Conservation (phyloP, 805 yeast species). For the Cyberlindnera maritima region DNA sequence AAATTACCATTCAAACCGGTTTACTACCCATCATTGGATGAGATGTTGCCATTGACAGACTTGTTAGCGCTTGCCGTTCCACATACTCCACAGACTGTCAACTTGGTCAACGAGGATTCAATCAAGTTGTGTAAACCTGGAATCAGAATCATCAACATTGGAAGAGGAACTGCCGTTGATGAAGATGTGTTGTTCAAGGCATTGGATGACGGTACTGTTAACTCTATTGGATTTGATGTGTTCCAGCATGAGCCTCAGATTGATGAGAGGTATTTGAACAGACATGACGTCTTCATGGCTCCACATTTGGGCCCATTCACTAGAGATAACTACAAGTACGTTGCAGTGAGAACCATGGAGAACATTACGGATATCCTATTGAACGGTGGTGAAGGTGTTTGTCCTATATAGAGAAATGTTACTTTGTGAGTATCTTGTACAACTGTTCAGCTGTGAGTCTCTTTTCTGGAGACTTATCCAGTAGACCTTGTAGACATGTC, state of each 20-base stretch:
- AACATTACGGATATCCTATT: slow-evolving; percentile 35
- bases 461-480: slow-evolving; percentile 4
- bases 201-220: slow-evolving; percentile 54
- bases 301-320: slow-evolving; percentile 79
- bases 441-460: slow-evolving; percentile 4
- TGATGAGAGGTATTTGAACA: slow-evolving; percentile 43
- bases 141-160: slow-evolving; percentile 67
- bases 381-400: slow-evolving; percentile 12
- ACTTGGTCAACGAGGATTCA: slow-evolving; percentile 48
- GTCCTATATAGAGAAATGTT: slow-evolving; percentile 1
- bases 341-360: slow-evolving; percentile 51
- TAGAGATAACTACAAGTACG: slow-evolving; percentile 47
- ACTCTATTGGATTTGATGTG: slow-evolving; percentile 73
- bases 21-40: slow-evolving; percentile 45
- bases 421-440: neutral
- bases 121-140: slow-evolving; percentile 49
- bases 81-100: slow-evolving; percentile 52
- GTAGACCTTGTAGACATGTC: neutral
- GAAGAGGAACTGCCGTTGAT: slow-evolving; percentile 69
- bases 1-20: slow-evolving; percentile 43
- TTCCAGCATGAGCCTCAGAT: slow-evolving; percentile 61
- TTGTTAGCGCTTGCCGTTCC: slow-evolving; percentile 68
- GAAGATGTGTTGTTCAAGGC: slow-evolving; percentile 64
- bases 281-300: slow-evolving; percentile 54
- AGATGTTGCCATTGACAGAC: slow-evolving; percentile 43